Evolutionary conservation across 2,329 filamentous ascomycete species (phyloP).

Genomic region (Leptosphaerulina australis): DNA sequence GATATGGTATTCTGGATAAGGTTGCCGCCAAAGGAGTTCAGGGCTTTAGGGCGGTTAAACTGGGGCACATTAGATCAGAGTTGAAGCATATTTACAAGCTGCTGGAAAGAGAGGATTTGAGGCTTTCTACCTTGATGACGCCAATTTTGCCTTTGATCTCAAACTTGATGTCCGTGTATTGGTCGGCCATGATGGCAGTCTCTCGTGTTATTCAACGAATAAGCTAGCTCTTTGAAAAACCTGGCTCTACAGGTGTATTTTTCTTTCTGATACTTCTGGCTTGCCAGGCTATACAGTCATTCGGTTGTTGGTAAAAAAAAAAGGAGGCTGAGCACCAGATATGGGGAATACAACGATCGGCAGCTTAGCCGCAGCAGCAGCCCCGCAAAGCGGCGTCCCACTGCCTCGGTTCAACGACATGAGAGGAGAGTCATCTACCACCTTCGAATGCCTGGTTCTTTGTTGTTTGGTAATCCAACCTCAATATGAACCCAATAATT

Average conservation of each 20-base stretch:
- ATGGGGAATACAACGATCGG: conserved; percentile 5
- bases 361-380: conserved; percentile 11
- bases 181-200: conserved; percentile 30
- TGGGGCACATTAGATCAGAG: conserved; percentile 12
- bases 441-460: no score
- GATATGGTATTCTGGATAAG: conserved; percentile 52
- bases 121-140: conserved; percentile 50
- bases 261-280: no score
- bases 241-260: background rate
- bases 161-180: conserved; percentile 53
- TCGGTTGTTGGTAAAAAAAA: background rate
- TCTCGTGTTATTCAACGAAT: background rate
- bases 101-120: no score
- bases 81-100: background rate
- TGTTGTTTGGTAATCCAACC: background rate
- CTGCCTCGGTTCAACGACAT: conserved; percentile 15
- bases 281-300: background rate
- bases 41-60: conserved; percentile 57
- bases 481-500: no score
- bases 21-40: conserved; percentile 58
- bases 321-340: background rate
- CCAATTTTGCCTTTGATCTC: conserved; percentile 54
- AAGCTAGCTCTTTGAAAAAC: background rate
- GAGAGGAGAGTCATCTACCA: conserved; percentile 10
- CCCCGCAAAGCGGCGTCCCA: conserved; percentile 17